Base-by-base conservation (phyloP, 768 basidiomycete species). In the Mycena crocata region DNA sequence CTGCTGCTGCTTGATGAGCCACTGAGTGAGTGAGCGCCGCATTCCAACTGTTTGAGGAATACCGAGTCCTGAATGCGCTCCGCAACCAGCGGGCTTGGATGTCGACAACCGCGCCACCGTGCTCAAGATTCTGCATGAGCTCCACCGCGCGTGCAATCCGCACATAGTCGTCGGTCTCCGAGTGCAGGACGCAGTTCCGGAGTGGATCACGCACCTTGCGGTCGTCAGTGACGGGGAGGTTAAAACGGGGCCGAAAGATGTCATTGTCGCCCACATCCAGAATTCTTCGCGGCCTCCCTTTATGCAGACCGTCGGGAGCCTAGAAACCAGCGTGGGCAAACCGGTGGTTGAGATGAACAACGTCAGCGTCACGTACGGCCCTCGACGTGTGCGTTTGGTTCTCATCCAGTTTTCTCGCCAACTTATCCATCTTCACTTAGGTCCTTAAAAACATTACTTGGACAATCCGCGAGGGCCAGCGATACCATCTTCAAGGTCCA, bases 1-100 rank as follows among this genome's bases (percentile, higher is more conserved):
- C 74, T 98, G 23, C 75, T 98, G 26, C 77, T 99, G 9, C 83
- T 98, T n/a, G 96, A 98, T 66, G 97, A 99, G 76, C 96, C 96
- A 0, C 82, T 95, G 39, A 94, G 94, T 95, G 69, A 62, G 90
- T 83, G 9, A n/a, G n/a, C n/a, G n/a, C 39, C 52, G 45, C 9
- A 37, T 35, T 6, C 55, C 46, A 35, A 24, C 46, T 39, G 21
- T 34, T 15, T 40, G 42, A 21, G 5, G 32, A 51, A 49, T 30
- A 45, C 15, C 24, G 46, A 39, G 42, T 35, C 58, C 23, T n/a
- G n/a, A 34, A 50, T 12, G 30, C 30, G 45, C 34, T 23, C 58
- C 21, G 39, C 9, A 5, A 31, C n/a, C 60, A 95, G 94, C 95
- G 67, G 95, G 95, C 1, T 81, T 96, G 17, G 95, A 96, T 71